These are phyloP conservation scores for Mangifera indica DNA, from an alignment of 345 rosid species.

Conservation along the genomic window DNA sequence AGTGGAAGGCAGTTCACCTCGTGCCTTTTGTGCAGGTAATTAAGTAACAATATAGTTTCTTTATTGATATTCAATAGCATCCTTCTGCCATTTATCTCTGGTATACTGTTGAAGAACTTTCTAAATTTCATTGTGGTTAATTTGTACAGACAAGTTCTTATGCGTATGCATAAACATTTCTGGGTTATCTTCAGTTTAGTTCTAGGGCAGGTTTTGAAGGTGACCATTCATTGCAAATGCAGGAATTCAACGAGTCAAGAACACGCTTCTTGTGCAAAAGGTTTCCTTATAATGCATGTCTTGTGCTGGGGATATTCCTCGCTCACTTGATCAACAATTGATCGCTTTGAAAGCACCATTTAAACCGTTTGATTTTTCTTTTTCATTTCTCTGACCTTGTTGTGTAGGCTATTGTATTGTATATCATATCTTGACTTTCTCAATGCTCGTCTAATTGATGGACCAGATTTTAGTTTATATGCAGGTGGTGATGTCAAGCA, in stretches of 20 bases:
- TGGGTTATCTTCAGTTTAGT: slow-evolving; percentile 20
- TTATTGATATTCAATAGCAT: background rate
- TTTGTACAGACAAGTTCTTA: background rate
- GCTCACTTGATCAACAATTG: slow-evolving; percentile 11
- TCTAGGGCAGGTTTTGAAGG: slow-evolving; percentile 36
- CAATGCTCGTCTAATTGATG: slow-evolving; percentile 22
- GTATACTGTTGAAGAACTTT: background rate
- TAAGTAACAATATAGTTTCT: no score
- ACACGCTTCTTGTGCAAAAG: slow-evolving; percentile 77
- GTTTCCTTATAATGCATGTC: slow-evolving; percentile 38
- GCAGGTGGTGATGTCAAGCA: slow-evolving; percentile 98
- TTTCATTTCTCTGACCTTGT: slow-evolving; percentile 4
- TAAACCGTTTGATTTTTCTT: background rate
- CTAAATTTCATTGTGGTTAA: background rate
- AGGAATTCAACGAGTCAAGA: slow-evolving; percentile 72
- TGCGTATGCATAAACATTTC: background rate
- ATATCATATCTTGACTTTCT: background rate
- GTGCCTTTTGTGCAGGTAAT: slow-evolving; percentile 89
- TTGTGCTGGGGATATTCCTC: slow-evolving; percentile 15
- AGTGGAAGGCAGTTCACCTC: slow-evolving; percentile 67
- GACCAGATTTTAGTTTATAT: slow-evolving; percentile 50
- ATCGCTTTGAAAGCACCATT: background rate
- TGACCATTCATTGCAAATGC: slow-evolving; percentile 46
- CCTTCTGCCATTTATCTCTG: background rate
- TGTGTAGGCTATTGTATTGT: background rate